phyloP scores from a whole-genome alignment of 768 basidiomycete genomes.

The Mycena metata region DNA sequence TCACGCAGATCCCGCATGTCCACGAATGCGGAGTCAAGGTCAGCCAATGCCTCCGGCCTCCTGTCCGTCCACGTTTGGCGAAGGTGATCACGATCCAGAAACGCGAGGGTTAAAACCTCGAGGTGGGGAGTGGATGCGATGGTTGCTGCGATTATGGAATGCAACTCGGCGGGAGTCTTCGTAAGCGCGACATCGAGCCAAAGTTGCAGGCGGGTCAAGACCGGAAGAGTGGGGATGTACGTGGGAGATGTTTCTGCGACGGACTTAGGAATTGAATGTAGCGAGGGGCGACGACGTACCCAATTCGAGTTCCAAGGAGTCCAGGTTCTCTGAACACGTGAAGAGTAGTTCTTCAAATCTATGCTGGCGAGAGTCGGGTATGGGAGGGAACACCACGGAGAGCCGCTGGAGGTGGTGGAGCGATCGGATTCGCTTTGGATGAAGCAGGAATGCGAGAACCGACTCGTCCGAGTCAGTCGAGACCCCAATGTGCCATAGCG shows the following conservation, averaged over 20 bases:
- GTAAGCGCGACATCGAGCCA: slow-evolving; percentile 3
- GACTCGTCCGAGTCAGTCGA: neutral
- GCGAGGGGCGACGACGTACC: neutral
- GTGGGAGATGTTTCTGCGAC: slow-evolving; percentile 1
- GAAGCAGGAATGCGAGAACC: slow-evolving; percentile 1
- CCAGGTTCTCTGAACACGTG: slow-evolving; percentile 4
- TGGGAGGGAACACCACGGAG: neutral
- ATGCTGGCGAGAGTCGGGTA: neutral
- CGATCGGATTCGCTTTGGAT: neutral
- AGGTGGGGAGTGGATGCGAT: slow-evolving; percentile 11
- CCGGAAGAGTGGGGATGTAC: slow-evolving; percentile 7
- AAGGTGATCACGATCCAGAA: slow-evolving; percentile 1
- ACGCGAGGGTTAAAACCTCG: slow-evolving; percentile 1
- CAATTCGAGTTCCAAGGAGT: slow-evolving; percentile 7
- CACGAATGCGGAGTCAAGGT: slow-evolving; percentile 8
- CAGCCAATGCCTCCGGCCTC: neutral
- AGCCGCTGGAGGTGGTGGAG: neutral
- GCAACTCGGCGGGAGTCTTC: neutral
- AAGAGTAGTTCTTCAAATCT: neutral
- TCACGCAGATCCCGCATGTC: too few species aligned
- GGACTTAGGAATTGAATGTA: neutral
- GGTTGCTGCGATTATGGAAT: slow-evolving; percentile 1
- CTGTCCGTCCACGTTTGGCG: neutral
- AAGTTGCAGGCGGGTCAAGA: neutral
- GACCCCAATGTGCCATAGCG: slow-evolving; percentile 5